Evolutionary conservation across 305 asterid genomes (phyloP), one percentile per base, ranked within the genome.

Genomic region (Solanum hybrid): DNA sequence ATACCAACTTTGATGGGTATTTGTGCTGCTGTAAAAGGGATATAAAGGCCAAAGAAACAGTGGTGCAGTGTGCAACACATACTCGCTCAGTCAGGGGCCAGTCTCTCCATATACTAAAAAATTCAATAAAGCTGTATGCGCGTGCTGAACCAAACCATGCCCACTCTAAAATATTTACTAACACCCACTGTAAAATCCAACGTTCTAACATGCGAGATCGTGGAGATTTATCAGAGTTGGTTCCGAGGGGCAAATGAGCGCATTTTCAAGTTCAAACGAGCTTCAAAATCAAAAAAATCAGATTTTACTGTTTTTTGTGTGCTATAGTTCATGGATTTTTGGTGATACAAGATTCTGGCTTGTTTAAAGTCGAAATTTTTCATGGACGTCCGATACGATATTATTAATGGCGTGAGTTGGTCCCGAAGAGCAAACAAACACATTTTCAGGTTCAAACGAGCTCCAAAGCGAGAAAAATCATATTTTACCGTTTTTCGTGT

Each of bases 61-160:
- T 84, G 87, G 42, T 31, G 72, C 87, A 42, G 34, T 81, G 86
- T 80, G 86, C 86, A 24, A 82, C 73, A 84, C 87, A 84, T 84
- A 51, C 87, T 46, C 26, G 40, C 85, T 13, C 34, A 46, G 73
- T 51, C 40, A 3, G 40, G 40, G 87, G 38, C 38, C 71, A 81
- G 37, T 40, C 16, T 29, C 40, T 16, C 87, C 29, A 29, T 20
- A 31, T 64, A 64, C 72, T 64, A 64, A 64, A 64, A 64, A 64
- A 64, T 8, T 64, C 72, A 64, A 64, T 64, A 42, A 84, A 51
- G 75, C 31, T 51, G 75, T 17, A 56, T 51, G 75, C 40, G 75
- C 87, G 87, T 84, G 87, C 87, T 81, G 5, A n/a, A 81, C 87
- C 5, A 1, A 16, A 4, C 27, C 85, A 22, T 64, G 73, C 73